Conservation (phyloP, 1,284 basidiomycete species). For the Golubevia pallescens region DNA sequence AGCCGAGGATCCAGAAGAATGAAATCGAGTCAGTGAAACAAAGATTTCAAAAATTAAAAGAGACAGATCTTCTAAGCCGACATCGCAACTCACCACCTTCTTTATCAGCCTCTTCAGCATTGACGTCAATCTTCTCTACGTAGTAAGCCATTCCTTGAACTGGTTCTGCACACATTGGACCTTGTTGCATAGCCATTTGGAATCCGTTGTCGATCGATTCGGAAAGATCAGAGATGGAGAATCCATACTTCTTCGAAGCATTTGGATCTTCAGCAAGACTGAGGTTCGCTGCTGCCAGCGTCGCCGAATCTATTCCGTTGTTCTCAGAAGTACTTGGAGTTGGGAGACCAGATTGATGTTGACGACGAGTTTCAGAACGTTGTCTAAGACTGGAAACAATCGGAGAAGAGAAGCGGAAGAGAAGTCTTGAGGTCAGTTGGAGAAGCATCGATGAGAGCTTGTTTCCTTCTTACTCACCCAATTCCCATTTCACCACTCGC, state of each 20-base stretch:
- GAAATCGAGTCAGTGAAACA: not conserved
- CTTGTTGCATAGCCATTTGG: conserved; percentile 90
- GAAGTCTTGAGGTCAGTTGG: conserved; percentile 7
- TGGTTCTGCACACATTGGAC: conserved; percentile 93
- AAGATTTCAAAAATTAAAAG: not conserved
- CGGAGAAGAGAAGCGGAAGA: conserved; percentile 1
- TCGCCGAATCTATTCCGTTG: no score
- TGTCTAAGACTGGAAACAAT: no score
- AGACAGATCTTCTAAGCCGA: not conserved
- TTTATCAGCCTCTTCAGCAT: conserved; percentile 67
- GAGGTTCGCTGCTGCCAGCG: not conserved
- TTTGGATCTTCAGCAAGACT: conserved; percentile 51
- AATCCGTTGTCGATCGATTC: conserved; percentile 84
- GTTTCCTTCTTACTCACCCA: conserved; percentile 50
- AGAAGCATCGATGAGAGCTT: conserved; percentile 5
- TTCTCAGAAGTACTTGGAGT: no score
- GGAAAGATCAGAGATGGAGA: conserved; percentile 18
- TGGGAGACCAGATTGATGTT: no score
- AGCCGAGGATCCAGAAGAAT: not conserved
- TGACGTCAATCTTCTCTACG: conserved; percentile 73
- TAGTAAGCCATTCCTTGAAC: conserved; percentile 92
- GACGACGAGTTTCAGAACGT: no score
- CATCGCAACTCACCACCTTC: conserved; percentile 68
- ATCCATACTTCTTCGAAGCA: conserved; percentile 30
- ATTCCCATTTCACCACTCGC: conserved; percentile 46